Percentiles rank a stretch among this genome's conserved stretches.
phyloP scores from a whole-genome alignment of 495 filamentous ascomycete genomes.

The Hypoxylon lienhwacheense region DNA sequence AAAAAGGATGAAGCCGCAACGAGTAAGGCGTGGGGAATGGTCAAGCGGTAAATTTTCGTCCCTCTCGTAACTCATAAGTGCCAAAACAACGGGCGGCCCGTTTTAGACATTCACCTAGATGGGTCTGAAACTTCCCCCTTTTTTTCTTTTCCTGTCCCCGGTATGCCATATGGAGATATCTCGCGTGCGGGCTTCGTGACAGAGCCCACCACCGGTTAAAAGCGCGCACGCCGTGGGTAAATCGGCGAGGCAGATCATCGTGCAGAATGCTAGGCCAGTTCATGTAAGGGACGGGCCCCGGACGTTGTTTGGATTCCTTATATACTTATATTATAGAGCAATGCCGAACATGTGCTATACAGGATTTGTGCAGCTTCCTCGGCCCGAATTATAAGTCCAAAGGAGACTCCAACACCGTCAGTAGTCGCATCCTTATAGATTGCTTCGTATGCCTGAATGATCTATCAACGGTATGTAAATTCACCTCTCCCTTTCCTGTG shows the following conservation, averaged over 20 bases:
- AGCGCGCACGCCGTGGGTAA: constrained; percentile 28
- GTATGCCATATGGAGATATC: constrained; percentile 18
- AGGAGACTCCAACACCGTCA: constrained; percentile 6
- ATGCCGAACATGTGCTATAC: constrained; percentile 15
- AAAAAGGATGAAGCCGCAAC: neutral
- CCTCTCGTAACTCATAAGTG: too few species aligned
- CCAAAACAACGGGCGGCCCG: constrained; percentile 22
- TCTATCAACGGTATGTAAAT: constrained; percentile 10
- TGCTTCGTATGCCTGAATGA: constrained; percentile 10
- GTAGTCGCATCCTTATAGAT: constrained; percentile 21
- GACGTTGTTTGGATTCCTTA: constrained; percentile 13
- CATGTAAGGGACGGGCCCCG: constrained; percentile 31
- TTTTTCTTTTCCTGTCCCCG: constrained; percentile 12
- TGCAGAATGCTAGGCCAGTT: constrained; percentile 17
- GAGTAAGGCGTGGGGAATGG: constrained; percentile 5
- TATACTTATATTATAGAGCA: constrained; percentile 24
- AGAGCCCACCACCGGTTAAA: constrained; percentile 31
- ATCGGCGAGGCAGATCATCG: constrained; percentile 29
- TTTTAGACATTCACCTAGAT: constrained; percentile 21
- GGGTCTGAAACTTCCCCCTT: too few species aligned
- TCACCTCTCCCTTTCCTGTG: constrained; percentile 2
- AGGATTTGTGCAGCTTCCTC: constrained; percentile 29
- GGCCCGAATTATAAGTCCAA: constrained; percentile 31
- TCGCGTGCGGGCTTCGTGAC: constrained; percentile 19
- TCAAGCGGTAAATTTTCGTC: constrained; percentile 22